These are phyloP conservation scores for Nephromyces sp. DNA, from an alignment of 169 alveolate genomes.

Conservation along the genomic window DNA sequence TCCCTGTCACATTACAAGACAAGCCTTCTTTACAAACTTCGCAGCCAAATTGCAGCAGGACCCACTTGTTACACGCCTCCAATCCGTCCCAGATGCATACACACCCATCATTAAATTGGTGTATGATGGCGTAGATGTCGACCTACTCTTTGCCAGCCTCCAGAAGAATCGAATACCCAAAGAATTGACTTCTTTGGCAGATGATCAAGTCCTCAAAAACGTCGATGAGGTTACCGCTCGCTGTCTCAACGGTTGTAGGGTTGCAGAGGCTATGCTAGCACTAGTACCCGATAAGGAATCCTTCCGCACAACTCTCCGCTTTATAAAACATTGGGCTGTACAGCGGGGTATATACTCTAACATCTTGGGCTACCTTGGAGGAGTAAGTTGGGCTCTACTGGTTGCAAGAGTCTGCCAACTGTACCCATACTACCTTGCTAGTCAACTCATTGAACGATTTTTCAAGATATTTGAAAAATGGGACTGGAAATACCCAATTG, in stretches of 20 bases:
- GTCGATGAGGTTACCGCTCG: slow-evolving; percentile 78
- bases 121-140: slow-evolving; percentile 88
- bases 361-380: slow-evolving; percentile 94
- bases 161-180: slow-evolving; percentile 75
- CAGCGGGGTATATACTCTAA: slow-evolving; percentile 93
- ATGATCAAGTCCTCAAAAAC: slow-evolving; percentile 56
- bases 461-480: slow-evolving; percentile 75
- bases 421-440: slow-evolving; percentile 83
- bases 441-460: slow-evolving; percentile 81
- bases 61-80: slow-evolving; percentile 77
- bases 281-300: slow-evolving; percentile 84
- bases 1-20: slow-evolving; percentile 87
- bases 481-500: slow-evolving; percentile 79
- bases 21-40: slow-evolving; percentile 78
- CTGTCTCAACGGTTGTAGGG: slow-evolving; percentile 86
- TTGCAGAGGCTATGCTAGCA: slow-evolving; percentile 81
- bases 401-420: slow-evolving; percentile 92
- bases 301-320: slow-evolving; percentile 84
- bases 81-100: slow-evolving; percentile 88
- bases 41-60: slow-evolving; percentile 74
- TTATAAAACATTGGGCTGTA: slow-evolving; percentile 94
- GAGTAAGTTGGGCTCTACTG: slow-evolving; percentile 96
- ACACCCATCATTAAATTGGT: slow-evolving; percentile 90
- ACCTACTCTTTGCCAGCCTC: slow-evolving; percentile 88
- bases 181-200: slow-evolving; percentile 65